Conservation (phyloP, 1,139 yeast species). For the Candida glucosophila region DNA sequence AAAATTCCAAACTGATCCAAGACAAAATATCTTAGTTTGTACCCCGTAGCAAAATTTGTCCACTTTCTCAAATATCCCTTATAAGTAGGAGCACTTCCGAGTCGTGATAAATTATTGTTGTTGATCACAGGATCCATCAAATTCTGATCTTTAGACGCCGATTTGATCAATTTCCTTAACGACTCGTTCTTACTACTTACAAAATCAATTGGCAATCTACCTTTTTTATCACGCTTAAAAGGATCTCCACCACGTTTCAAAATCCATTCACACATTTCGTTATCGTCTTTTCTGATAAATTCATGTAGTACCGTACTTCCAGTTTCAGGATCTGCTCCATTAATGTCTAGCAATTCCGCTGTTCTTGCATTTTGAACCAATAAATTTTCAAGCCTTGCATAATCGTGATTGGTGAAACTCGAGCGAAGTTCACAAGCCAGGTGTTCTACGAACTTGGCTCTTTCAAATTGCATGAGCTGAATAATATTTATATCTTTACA, state of each 20-base stretch:
- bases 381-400: constrained; percentile 54
- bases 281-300: constrained; percentile 69
- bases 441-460: constrained; percentile 75
- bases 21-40: constrained; percentile 87
- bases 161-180: constrained; percentile 56
- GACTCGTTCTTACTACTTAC: constrained; percentile 45
- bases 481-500: constrained; percentile 50
- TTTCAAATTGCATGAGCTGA: constrained; percentile 68
- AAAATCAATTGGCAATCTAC: constrained; percentile 75
- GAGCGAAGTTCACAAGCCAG: constrained; percentile 63
- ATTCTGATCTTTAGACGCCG: constrained; percentile 76
- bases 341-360: constrained; percentile 74
- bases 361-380: constrained; percentile 65
- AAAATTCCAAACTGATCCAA: constrained; percentile 73
- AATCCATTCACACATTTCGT: constrained; percentile 84
- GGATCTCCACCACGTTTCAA: constrained; percentile 94
- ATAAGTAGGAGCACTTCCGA: constrained; percentile 61
- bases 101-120: constrained; percentile 24
- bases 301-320: constrained; percentile 93
- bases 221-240: constrained; percentile 74
- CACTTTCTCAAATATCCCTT: constrained; percentile 91
- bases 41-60: constrained; percentile 96
- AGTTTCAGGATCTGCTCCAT: constrained; percentile 89
- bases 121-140: constrained; percentile 57
- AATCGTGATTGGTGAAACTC: constrained; percentile 64